Evolutionary conservation across 2,329 filamentous ascomycete genomes (phyloP).

Genomic region (Didymella arachidicola): DNA sequence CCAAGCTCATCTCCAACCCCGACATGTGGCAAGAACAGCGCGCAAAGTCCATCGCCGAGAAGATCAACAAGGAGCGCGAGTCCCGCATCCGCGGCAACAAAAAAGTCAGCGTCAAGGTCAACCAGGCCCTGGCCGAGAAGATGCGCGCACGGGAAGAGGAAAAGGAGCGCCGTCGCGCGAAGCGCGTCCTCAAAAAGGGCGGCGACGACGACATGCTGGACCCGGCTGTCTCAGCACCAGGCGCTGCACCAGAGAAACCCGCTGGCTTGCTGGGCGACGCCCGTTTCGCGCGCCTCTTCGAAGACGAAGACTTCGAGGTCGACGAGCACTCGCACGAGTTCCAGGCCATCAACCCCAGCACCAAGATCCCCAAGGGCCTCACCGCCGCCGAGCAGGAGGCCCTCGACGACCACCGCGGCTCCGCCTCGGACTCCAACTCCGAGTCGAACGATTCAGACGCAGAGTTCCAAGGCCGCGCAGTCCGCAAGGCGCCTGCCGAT

Average conservation of each 20-base stretch:
- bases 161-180: slow-evolving; percentile 57
- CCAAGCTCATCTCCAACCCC: slow-evolving; percentile 88
- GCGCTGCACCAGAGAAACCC: slow-evolving; percentile 51
- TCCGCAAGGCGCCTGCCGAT: slow-evolving; percentile 41
- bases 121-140: slow-evolving; percentile 73
- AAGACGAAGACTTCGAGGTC: slow-evolving; percentile 90
- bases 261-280: slow-evolving; percentile 73
- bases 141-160: slow-evolving; percentile 75
- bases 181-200: slow-evolving; percentile 64
- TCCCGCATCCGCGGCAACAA: slow-evolving; percentile 92
- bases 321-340: slow-evolving; percentile 92
- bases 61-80: slow-evolving; percentile 96
- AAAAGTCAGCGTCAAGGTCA: slow-evolving; percentile 90
- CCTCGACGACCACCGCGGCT: slow-evolving; percentile 53
- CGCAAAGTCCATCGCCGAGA: slow-evolving; percentile 88
- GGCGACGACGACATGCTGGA: slow-evolving; percentile 60
- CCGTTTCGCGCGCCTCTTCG: slow-evolving; percentile 88
- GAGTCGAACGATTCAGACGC: slow-evolving; percentile 17
- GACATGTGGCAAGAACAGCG: slow-evolving; percentile 93
- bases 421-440: slow-evolving; percentile 37
- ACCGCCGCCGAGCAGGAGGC: slow-evolving; percentile 68
- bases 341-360: slow-evolving; percentile 87
- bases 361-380: slow-evolving; percentile 63
- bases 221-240: slow-evolving; percentile 26
- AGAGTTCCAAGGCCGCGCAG: not conserved